These are phyloP conservation scores for Gossypium arboreum DNA, from an alignment of 345 rosid species.

Conservation along the genomic window DNA sequence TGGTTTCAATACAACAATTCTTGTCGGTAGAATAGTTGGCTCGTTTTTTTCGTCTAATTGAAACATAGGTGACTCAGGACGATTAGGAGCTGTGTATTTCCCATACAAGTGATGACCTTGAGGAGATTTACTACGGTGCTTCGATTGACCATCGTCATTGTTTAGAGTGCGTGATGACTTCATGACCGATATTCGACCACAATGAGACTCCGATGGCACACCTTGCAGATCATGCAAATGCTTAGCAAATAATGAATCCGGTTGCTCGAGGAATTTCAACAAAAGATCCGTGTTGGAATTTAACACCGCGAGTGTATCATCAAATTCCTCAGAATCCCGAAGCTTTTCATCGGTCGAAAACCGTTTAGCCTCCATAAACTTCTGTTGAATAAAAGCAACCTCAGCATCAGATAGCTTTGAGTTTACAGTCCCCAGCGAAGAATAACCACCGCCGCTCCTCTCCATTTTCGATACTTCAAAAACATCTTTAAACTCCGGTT, in stretches of 20 bases:
- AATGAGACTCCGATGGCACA: constrained; percentile 38
- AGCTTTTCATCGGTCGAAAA: constrained; percentile 71
- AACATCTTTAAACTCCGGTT: constrained; percentile 92
- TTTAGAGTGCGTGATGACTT: constrained; percentile 36
- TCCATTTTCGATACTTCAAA: constrained; percentile 77
- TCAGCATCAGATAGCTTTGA: constrained; percentile 56
- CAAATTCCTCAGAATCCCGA: constrained; percentile 72
- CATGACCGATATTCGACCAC: constrained; percentile 35
- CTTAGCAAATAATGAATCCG: constrained; percentile 77
- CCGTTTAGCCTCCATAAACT: constrained; percentile 72
- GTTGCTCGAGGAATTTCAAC: constrained; percentile 82
- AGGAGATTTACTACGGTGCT: constrained; percentile 30
- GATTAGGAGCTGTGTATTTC: constrained; percentile 29
- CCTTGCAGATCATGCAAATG: constrained; percentile 68
- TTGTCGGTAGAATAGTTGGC: constrained; percentile 44
- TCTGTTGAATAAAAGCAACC: constrained; percentile 67
- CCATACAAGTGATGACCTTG: constrained; percentile 28
- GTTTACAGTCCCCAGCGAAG: constrained; percentile 27
- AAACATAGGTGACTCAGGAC: constrained; percentile 31
- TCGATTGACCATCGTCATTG: constrained; percentile 24
- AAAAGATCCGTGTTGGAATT: constrained; percentile 81
- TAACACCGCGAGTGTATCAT: constrained; percentile 70
- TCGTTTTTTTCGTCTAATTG: constrained; percentile 40
- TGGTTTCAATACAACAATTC: constrained; percentile 91
- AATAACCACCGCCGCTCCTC: constrained; percentile 25